phyloP scores from a whole-genome alignment of 202 grass and related monocot species.

The Setaria italica region DNA sequence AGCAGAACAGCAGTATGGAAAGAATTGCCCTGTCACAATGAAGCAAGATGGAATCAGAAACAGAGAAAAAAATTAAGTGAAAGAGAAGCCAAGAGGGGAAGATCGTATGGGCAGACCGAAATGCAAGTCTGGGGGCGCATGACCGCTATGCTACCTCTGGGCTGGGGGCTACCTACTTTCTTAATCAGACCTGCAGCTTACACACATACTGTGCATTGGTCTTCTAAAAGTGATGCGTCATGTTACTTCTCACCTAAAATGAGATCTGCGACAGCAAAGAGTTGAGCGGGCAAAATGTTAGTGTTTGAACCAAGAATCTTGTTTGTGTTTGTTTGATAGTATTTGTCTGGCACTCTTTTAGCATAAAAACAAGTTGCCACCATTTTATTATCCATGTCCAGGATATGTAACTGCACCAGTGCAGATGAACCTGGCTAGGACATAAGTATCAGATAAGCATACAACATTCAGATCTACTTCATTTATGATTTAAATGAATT shows the following conservation, averaged over 20 bases:
- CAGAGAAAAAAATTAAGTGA: not conserved
- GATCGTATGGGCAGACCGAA: conserved; percentile 18
- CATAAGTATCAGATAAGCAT: too few species aligned
- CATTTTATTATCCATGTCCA: not conserved
- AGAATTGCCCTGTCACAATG: conserved; percentile 39
- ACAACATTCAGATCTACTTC: too few species aligned
- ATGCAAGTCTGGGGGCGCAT: conserved; percentile 8
- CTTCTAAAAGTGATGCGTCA: not conserved
- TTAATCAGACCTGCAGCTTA: not conserved
- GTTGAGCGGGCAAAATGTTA: not conserved
- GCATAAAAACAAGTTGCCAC: not conserved
- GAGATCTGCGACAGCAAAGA: not conserved
- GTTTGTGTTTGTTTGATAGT: not conserved
- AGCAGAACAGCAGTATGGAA: conserved; percentile 1
- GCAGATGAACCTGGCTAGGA: too few species aligned
- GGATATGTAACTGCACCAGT: not conserved
- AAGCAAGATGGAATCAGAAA: not conserved
- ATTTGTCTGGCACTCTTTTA: not conserved
- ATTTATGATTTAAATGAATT: too few species aligned
- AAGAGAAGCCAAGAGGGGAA: not conserved
- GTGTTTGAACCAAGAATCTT: conserved; percentile 20
- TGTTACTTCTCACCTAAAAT: conserved; percentile 25
- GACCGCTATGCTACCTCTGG: not conserved
- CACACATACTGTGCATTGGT: not conserved
- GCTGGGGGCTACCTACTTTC: not conserved